These are phyloP conservation scores for Termitomyces sp. DNA, from an alignment of 768 basidiomycete genomes.

Conservation along the genomic window DNA sequence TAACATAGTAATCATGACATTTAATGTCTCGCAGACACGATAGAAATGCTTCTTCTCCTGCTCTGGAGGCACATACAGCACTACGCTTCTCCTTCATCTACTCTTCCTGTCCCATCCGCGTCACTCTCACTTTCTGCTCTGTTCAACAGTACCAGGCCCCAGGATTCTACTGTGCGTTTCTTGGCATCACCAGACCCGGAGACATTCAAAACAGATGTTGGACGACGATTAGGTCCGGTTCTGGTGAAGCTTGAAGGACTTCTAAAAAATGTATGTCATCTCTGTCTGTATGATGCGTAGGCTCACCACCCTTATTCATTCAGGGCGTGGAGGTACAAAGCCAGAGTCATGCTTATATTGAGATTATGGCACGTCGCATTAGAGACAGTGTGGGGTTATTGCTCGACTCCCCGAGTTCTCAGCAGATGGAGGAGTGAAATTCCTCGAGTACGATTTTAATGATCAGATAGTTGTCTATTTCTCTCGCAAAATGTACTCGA, in stretches of 20 bases:
- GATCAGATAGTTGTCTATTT: background rate
- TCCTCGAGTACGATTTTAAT: too few species aligned
- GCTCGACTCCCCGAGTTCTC: conserved; percentile 1
- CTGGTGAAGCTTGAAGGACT: conserved; percentile 50
- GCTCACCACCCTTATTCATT: background rate
- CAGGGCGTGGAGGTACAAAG: conserved; percentile 43
- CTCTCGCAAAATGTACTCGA: background rate
- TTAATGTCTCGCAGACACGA: conserved; percentile 38
- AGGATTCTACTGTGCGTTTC: conserved; percentile 40
- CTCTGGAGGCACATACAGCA: conserved; percentile 77
- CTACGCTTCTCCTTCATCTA: conserved; percentile 35
- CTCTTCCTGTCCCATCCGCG: conserved; percentile 9
- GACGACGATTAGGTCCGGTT: conserved; percentile 47
- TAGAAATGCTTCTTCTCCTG: conserved; percentile 76
- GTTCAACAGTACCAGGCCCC: conserved; percentile 12
- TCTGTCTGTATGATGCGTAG: background rate
- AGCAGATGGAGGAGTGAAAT: conserved; percentile 1
- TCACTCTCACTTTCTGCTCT: conserved; percentile 9
- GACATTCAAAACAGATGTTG: conserved; percentile 52
- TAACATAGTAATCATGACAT: background rate
- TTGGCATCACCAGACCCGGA: conserved; percentile 52
- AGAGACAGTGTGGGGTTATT: conserved; percentile 57
- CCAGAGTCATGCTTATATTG: conserved; percentile 66
- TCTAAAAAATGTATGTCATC: conserved; percentile 28
- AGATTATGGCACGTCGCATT: conserved; percentile 70